Base-by-base conservation (phyloP, 306 rosid genomes). In the Trifolium dubium region DNA sequence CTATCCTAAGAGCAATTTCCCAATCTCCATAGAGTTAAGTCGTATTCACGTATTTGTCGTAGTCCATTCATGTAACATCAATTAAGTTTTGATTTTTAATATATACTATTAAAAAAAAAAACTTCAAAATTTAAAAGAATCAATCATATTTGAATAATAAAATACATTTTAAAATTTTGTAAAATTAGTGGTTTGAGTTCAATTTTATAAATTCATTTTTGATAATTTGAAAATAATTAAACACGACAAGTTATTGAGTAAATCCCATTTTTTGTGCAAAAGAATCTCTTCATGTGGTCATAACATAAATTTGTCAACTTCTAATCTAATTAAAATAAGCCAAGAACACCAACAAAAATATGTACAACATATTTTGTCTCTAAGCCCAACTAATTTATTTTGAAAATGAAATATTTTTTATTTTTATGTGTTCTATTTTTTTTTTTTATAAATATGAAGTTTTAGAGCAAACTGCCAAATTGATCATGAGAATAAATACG, bases 21-120 rank as follows among this genome's bases (percentile, higher is more conserved):
- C 31, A 3, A 23, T 47, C 10, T 13, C 10, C 31, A 9, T 6
- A 7, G 43, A 13, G 28, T 47, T 2, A 3, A 7, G 56, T 67
- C 56, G 5, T 19, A 40, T 18, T 65, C 70, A 65, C 29, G 34
- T 19, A 67, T 44, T 44, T 67, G 41, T 64, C 69, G 5, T 5
- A 8, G 14, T 35, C 14, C 14, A 62, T 11, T 58, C 17, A 5
- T 14, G 66, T 13, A 59, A 18, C 43, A 32, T 32, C 67, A n/a
- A 1, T n/a, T 61, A 32, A 0, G 12, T 32, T 31, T 61, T 17
- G 15, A 30, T 59, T 59, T 59, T 59, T 15, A 13, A 59, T 11
- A 13, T 35, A 35, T 1, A 35, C 5, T 59, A 29, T 58, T 15
- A 10, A 58, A 58, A 58, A 30, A 17, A 11, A 58, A 10, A 11